Evolutionary conservation across 352 stramenopile species (phyloP).

Genomic region (Globisporangium nagaii): DNA sequence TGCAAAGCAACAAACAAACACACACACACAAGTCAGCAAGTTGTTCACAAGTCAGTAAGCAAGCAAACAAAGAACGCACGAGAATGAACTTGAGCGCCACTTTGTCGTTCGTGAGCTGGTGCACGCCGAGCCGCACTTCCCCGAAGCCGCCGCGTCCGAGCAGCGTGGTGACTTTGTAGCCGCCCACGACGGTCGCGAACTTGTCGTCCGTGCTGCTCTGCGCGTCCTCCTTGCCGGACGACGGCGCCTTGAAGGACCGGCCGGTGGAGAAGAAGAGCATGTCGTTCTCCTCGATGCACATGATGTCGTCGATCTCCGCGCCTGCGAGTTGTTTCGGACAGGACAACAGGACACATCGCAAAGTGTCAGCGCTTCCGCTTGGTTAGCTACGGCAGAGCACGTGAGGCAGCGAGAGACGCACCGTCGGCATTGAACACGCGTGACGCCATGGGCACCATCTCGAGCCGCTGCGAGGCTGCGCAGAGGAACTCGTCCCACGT

Average conservation of each 20-base stretch:
- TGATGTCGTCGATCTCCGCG: slow-evolving; percentile 85
- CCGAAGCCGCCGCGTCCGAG: slow-evolving; percentile 79
- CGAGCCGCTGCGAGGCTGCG: slow-evolving; percentile 69
- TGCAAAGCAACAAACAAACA: neutral
- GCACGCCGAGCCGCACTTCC: slow-evolving; percentile 67
- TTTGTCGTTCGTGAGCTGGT: slow-evolving; percentile 83
- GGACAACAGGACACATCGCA: no score
- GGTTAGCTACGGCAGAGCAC: neutral
- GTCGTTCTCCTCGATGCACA: slow-evolving; percentile 89
- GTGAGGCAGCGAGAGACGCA: slow-evolving; percentile 9
- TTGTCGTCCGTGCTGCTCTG: slow-evolving; percentile 38
- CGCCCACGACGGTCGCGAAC: slow-evolving; percentile 64
- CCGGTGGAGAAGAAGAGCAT: slow-evolving; percentile 87
- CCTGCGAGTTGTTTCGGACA: slow-evolving; percentile 16
- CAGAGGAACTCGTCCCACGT: slow-evolving; percentile 84
- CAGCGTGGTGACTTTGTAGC: slow-evolving; percentile 77
- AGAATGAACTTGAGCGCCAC: slow-evolving; percentile 87
- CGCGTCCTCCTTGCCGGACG: slow-evolving; percentile 37
- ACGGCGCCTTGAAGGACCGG: slow-evolving; percentile 69
- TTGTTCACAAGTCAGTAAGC: neutral
- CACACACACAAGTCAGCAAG: neutral
- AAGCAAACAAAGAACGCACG: no score
- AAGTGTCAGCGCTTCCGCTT: no score
- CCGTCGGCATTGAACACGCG: slow-evolving; percentile 81
- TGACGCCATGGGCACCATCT: slow-evolving; percentile 80